Conservation (phyloP, 2,329 filamentous ascomycete species). For the Pestalotiopsis fici region DNA sequence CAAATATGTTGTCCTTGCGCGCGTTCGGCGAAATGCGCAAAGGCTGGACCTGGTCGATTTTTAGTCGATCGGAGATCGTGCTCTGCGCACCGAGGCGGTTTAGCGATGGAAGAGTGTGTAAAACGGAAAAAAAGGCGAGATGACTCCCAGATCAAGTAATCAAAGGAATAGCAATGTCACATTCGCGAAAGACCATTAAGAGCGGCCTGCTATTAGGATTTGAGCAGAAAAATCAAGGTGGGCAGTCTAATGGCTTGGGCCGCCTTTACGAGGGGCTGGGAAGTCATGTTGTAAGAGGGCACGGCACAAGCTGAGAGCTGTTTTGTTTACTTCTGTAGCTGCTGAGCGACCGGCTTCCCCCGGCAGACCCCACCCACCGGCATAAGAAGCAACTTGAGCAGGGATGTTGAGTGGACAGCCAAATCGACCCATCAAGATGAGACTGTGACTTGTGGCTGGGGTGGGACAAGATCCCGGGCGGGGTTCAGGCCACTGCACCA, state of each 20-base stretch:
- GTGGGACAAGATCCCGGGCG: not conserved
- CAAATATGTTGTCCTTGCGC: not conserved
- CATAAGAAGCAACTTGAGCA: not conserved
- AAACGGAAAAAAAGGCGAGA: not conserved
- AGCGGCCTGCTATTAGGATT: not conserved
- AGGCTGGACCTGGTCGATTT: not conserved
- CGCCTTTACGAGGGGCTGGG: conserved; percentile 3
- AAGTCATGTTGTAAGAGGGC: not conserved
- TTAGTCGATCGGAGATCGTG: conserved; percentile 1
- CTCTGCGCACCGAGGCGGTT: conserved; percentile 2
- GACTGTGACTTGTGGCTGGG: not conserved
- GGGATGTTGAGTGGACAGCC: not conserved
- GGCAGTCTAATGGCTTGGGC: not conserved
- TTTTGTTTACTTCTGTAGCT: not conserved
- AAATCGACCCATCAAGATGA: not conserved
- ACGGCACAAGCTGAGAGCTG: not conserved
- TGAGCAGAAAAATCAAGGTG: not conserved
- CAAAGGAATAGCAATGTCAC: conserved; percentile 7
- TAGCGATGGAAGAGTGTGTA: not conserved
- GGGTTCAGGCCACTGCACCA: too few species aligned
- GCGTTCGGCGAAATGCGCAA: conserved; percentile 5
- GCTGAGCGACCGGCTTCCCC: not conserved
- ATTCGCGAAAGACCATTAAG: conserved; percentile 13
- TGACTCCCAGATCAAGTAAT: not conserved
- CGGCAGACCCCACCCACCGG: not conserved